Evolutionary conservation across 2,329 filamentous ascomycete species (phyloP), one percentile per base, ranked within the genome.

Genomic region (Trichoderma koningii): DNA sequence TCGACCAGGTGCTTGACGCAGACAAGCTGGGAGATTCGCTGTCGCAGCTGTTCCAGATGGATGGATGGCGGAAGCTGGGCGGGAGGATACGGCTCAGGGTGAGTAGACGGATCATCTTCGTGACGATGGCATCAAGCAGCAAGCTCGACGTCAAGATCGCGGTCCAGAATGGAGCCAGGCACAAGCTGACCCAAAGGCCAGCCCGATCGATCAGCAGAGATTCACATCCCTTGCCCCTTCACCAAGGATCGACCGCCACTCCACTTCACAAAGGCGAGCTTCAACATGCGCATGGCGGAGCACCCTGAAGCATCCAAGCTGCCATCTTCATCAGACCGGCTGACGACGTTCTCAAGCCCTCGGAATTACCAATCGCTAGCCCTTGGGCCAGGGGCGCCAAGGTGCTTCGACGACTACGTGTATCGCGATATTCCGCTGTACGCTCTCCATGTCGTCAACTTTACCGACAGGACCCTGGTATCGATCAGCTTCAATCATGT

Each of bases 1-100:
- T 63, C 41, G 52, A 63, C 3, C 51, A 63, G 14, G 61, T 63
- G 34, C 61, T 63, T 0, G 30, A 63, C 7, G 61, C 52, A 4
- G 61, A 63, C 30, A 50, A 30, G 23, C 44, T 63, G 52, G 61
- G 51, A 19, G 28, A 14, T 23, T 48, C 61, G 21, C 61, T 63
- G 10, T 63, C 52, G 2, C 42, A 42, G 42, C 61, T 63, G n/a
- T 56, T 63, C 12, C 51, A 56, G 5, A 63, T 63, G 42, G 52
- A 63, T 3, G 61, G 45, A 10, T 63, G 61, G 61, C 51, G 52
- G 9, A 63, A 63, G 23, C 61, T 63, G 2, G 61, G 61, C 10
- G 61, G 61, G 3, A 34, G 61, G 5, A 26, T 63, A 4, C 52
- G 52, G 4, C 52, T 10, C 28, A 48, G 52, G 44, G 61, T 63